Base-by-base conservation (phyloP, 768 basidiomycete species). In the Russula foetens region DNA sequence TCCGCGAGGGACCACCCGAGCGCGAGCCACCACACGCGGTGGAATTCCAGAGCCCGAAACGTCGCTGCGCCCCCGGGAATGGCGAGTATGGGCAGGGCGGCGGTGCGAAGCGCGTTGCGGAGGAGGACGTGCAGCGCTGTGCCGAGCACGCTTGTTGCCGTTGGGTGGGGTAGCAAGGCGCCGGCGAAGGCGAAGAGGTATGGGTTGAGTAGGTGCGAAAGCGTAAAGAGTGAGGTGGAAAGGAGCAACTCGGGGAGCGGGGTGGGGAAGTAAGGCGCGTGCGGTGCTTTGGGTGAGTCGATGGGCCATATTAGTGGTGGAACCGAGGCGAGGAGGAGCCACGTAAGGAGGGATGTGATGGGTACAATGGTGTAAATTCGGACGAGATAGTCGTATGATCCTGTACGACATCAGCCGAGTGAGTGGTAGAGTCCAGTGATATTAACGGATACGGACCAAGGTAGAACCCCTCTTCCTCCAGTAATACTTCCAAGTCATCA, bases 1-100 rank as follows among this genome's bases (percentile, higher is more conserved):
- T 90, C 90, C 4, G 83, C 85, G 7, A 80, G 72, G 14, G 87
- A 85, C 85, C 85, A 90, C 0, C 87, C 86, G 2, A 92, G 75
- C 2, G 86, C 85, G 39, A 89, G 73, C 84, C 85, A 89, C 88
- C 90, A 91, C 4, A 87, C 81, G 31, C 81, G 77, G 23, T 72
- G 69, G 74, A 92, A 92, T 4, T 82, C 80, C 1, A 74, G 67
- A 63, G 84, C 77, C 57, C 71, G 74, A 76, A 81, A 85, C 8
- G 80, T 83, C 44, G 84, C 79, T 33, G 71, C 73, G 29, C 68
- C 66, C 67, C 76, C 73, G 62, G 77, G 72, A 52, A 77, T 75
- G 35, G 78, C 78, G 50, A 84, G 76, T 58, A 85, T 69, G 15
- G 80, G 78, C 48, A 86, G 71, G 15, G 81, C 74, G 23, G 80